Base-by-base conservation (phyloP, 805 yeast genomes). In the Kuraishia hungarica region DNA sequence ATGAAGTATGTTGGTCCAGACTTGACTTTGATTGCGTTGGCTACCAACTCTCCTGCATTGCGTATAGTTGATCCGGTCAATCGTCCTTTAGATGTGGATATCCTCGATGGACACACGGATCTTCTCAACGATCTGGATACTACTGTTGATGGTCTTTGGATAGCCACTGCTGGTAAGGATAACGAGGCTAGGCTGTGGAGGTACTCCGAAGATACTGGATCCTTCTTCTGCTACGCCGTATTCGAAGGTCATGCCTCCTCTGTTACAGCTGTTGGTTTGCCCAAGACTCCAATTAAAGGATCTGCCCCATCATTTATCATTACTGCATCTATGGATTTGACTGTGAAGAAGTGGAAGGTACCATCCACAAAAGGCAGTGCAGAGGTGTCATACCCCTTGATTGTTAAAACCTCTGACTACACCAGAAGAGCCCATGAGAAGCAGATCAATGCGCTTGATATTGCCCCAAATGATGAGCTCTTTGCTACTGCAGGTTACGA, bases 361-460 rank as follows among this genome's bases (percentile, higher is more conserved):
- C 90, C 70, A n/a, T 57, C 59, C 1, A 62, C 13, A n/a, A 53
- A 39, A 53, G 53, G n/a, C 49, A 53, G 15, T 43, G 51, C 2
- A 60, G 10, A 26, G 5, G 10, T 26, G 8, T 26, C 63, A 20
- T 61, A 62, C 3, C 62, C 71, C 2, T 61, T 66, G 17, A 55
- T 64, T 2, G 76, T 88, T 6, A 82, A 78, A 61, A 73, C 77
- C 1, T 87, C 97, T 1, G 90, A 84, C 54, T 94, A 86, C 69
- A 94, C 99, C 0, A 83, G 97, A 75, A 83, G 92, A 64, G 98
- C 97, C 1, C 99, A 94, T 68, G 98, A 94, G 55, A 94, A 93
- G 68, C 97, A 94, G 69, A 94, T 94, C 57, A 96, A 94, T 64
- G 80, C 93, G 1, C 72, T 94, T 54, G 97, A 91, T 60, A 76